phyloP scores from a whole-genome alignment of 2,329 filamentous ascomycete genomes.

The Chrysoporthe cubensis region DNA sequence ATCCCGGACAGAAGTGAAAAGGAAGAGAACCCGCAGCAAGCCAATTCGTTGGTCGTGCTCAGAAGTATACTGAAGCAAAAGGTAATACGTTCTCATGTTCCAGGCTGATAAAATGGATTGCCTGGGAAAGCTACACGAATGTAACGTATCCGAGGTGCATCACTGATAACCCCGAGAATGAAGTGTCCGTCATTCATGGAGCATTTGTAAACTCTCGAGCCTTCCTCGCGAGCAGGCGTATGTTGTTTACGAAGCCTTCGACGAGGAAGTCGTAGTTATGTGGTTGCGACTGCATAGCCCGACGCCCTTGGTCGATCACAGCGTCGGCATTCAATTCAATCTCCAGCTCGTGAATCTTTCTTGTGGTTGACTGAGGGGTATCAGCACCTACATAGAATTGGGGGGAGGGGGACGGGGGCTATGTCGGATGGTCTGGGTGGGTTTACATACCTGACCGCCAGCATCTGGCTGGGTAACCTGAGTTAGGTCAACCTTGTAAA shows the following conservation, averaged over 20 bases:
- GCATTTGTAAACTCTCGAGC: conserved; percentile 30
- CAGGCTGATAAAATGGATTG: not conserved
- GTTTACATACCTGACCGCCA: conserved; percentile 40
- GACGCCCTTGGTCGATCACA: conserved; percentile 68
- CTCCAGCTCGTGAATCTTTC: conserved; percentile 81
- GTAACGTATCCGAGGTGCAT: not conserved
- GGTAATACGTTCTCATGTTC: not conserved
- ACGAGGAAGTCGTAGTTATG: conserved; percentile 71
- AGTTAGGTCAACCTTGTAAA: conserved; percentile 89
- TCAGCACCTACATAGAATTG: conserved; percentile 26
- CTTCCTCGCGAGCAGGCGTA: conserved; percentile 60
- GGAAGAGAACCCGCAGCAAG: not conserved
- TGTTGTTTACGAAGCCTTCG: conserved; percentile 75
- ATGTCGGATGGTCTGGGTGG: not conserved
- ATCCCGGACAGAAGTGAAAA: not conserved
- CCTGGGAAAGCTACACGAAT: not conserved
- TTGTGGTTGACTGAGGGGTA: conserved; percentile 42
- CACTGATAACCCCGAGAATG: not conserved
- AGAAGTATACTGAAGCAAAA: not conserved
- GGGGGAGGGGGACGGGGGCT: not conserved
- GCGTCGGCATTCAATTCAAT: conserved; percentile 70
- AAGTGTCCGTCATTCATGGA: not conserved
- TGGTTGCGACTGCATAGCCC: conserved; percentile 53
- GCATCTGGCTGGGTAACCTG: conserved; percentile 69
- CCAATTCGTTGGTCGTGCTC: not conserved